Conservation (phyloP, 352 stramenopile species). For the Pythium periplocum region DNA sequence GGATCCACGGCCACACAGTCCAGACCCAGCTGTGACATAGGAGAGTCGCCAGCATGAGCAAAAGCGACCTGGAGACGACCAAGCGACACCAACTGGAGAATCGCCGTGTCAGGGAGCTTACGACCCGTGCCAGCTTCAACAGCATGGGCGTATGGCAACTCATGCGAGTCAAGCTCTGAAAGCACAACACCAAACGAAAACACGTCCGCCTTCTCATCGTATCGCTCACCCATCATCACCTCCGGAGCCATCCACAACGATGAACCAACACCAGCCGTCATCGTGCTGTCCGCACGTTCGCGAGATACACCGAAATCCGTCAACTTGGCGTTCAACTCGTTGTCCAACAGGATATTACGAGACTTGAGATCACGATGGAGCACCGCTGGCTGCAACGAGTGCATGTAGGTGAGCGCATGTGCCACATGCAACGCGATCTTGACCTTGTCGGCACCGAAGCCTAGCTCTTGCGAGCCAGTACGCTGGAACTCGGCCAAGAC, state of each 20-base stretch:
- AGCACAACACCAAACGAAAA: conserved; percentile 20
- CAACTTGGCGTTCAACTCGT: conserved; percentile 19
- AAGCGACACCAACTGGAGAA: neutral
- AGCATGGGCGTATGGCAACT: conserved; percentile 8
- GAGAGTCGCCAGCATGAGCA: neutral
- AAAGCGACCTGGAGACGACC: conserved; percentile 4
- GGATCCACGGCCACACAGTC: conserved; percentile 9
- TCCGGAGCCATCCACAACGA: conserved; percentile 28
- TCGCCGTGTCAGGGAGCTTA: conserved; percentile 2
- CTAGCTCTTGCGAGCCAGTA: conserved; percentile 4
- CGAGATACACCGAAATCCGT: conserved; percentile 13
- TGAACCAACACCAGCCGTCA: neutral
- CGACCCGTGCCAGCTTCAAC: neutral
- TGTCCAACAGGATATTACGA: conserved; percentile 6
- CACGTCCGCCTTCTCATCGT: conserved; percentile 20
- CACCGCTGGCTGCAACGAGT: conserved; percentile 5
- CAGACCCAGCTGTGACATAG: conserved; percentile 1
- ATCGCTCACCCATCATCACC: conserved; percentile 19
- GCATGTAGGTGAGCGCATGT: conserved; percentile 12
- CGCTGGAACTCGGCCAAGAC: conserved; percentile 27
- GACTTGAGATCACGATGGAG: conserved; percentile 12
- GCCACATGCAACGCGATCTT: conserved; percentile 24
- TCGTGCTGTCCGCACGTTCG: neutral
- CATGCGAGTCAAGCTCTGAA: conserved; percentile 16
- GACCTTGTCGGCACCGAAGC: conserved; percentile 22